These are phyloP conservation scores for Pythium coloratum DNA, from an alignment of 352 stramenopile genomes.

Conservation along the genomic window DNA sequence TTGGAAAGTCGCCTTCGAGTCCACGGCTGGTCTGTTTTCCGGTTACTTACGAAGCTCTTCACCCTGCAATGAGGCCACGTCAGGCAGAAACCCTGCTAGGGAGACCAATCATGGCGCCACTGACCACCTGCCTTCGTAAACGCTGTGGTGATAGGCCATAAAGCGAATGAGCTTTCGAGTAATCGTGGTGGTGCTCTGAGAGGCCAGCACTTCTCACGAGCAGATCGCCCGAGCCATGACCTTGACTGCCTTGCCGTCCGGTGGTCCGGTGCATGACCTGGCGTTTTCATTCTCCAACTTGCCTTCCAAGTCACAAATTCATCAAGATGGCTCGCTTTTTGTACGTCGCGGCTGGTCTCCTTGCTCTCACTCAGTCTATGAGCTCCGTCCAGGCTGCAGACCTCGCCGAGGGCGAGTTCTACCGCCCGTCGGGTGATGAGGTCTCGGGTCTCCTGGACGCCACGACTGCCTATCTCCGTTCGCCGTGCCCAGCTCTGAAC, in stretches of 20 bases:
- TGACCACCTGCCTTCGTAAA: conserved; percentile 1
- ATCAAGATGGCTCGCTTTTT: background rate
- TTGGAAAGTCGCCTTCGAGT: background rate
- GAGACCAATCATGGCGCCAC: background rate
- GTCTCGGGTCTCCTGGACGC: conserved; percentile 30
- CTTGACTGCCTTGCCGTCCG: background rate
- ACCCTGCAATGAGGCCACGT: background rate
- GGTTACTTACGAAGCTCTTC: background rate
- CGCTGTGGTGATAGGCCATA: background rate
- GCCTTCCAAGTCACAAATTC: background rate
- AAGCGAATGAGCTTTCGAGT: background rate
- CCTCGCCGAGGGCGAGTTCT: conserved; percentile 30
- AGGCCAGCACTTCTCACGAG: background rate
- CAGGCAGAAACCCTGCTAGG: background rate
- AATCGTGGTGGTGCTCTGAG: background rate
- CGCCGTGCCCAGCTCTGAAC: conserved; percentile 52
- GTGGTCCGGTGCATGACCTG: background rate
- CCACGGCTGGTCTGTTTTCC: background rate
- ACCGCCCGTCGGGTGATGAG: conserved; percentile 27
- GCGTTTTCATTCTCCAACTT: background rate
- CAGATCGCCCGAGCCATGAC: background rate
- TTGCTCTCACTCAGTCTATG: background rate
- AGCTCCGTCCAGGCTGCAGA: background rate
- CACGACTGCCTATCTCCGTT: conserved; percentile 31
- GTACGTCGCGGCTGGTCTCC: background rate